Percentiles rank a stretch among this genome's conserved stretches.
These are phyloP conservation scores for Diplodia sapinea DNA, from an alignment of 2,329 filamentous ascomycete species.

Conservation along the genomic window DNA sequence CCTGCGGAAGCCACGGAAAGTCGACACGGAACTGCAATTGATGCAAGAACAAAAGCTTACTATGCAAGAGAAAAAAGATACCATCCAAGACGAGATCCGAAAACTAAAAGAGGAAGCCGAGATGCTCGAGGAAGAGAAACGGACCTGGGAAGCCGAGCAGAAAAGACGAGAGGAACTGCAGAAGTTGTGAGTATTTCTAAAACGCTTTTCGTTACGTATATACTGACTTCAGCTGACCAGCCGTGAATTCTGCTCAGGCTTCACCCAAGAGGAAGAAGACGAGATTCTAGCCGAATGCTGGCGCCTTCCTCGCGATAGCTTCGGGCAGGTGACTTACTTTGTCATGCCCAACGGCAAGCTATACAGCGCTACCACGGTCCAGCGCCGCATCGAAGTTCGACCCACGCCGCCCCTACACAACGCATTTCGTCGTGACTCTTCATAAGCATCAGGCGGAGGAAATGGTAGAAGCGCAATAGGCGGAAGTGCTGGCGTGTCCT, in stretches of 20 bases:
- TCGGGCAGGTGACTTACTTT: constrained; percentile 2
- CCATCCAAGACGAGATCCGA: constrained; percentile 15
- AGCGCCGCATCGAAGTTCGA: background rate
- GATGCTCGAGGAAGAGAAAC: background rate
- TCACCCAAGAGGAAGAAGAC: constrained; percentile 9
- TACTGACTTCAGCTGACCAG: background rate
- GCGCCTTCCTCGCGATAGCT: background rate
- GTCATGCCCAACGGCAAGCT: constrained; percentile 7
- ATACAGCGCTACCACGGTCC: background rate
- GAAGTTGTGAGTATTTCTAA: background rate
- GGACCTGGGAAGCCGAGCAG: constrained; percentile 1
- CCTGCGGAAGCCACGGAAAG: background rate
- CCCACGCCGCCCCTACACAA: background rate
- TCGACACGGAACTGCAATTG: constrained; percentile 11
- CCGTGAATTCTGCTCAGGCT: background rate
- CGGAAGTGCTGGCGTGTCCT: background rate
- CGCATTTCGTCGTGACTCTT: constrained; percentile 9
- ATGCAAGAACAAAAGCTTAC: constrained; percentile 1
- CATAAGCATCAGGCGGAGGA: background rate
- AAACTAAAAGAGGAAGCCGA: constrained; percentile 5
- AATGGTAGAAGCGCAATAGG: background rate
- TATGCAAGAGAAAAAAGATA: constrained; percentile 6
- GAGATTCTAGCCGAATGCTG: constrained; percentile 12
- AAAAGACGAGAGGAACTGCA: background rate
- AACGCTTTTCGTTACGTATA: background rate